Evolutionary conservation across 2,329 filamentous ascomycete species (phyloP).

Genomic region (Plenodomus tracheiphilus): DNA sequence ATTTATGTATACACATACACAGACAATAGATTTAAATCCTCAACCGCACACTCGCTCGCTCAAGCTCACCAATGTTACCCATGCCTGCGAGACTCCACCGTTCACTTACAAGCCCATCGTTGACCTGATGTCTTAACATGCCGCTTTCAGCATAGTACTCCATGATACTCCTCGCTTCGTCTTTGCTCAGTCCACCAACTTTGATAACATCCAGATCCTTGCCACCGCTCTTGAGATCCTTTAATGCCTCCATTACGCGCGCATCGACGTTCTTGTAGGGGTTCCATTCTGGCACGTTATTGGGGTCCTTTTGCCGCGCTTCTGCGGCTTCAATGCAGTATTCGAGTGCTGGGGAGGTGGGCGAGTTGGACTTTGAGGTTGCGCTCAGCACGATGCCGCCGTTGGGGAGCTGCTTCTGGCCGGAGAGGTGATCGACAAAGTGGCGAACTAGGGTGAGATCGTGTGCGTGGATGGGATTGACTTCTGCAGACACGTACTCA

Average conservation of each 20-base stretch:
- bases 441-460: conserved; percentile 76
- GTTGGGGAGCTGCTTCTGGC: conserved; percentile 60
- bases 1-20: conserved; percentile 7
- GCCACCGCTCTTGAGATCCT: conserved; percentile 40
- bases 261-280: conserved; percentile 58
- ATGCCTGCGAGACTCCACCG: conserved; percentile 83
- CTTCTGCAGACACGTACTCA: conserved; percentile 72
- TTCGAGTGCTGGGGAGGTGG: conserved; percentile 67
- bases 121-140: conserved; percentile 70
- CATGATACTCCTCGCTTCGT: conserved; percentile 78
- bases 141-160: conserved; percentile 94
- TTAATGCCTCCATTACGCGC: conserved; percentile 54
- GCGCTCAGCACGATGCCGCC: conserved; percentile 79
- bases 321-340: conserved; percentile 62
- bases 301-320: conserved; percentile 45
- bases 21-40: conserved; percentile 30
- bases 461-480: conserved; percentile 79
- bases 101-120: conserved; percentile 72
- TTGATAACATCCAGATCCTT: conserved; percentile 53
- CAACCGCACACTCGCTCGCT: conserved; percentile 61
- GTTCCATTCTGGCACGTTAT: conserved; percentile 49
- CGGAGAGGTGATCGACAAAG: conserved; percentile 70
- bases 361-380: conserved; percentile 72
- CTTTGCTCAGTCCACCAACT: conserved; percentile 70
- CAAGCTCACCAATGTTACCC: conserved; percentile 84